phyloP scores from a whole-genome alignment of 1,284 basidiomycete species.

The Trametes pubescens region DNA sequence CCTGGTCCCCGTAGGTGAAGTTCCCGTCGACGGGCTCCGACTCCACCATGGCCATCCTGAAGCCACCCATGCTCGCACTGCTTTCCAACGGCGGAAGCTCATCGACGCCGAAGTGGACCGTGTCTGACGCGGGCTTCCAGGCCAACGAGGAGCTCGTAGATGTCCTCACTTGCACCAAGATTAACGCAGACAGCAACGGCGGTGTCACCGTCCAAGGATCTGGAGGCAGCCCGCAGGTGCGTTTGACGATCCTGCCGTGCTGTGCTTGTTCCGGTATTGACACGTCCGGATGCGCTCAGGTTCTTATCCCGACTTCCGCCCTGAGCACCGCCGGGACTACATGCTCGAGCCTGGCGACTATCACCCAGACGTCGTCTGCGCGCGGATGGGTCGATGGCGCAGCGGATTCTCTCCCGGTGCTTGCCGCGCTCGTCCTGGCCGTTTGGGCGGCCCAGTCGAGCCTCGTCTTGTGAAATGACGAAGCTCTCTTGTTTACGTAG shows the following conservation, averaged over 20 bases:
- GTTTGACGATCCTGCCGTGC: conserved; percentile 7
- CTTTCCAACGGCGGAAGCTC: conserved; percentile 68
- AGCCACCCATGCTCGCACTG: conserved; percentile 71
- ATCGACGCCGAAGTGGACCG: conserved; percentile 52
- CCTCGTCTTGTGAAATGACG: conserved; percentile 10
- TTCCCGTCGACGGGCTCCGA: conserved; percentile 52
- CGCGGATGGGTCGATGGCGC: conserved; percentile 6
- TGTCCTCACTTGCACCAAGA: conserved; percentile 61
- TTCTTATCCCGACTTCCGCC: conserved; percentile 37
- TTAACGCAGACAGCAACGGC: conserved; percentile 54
- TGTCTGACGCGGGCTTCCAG: conserved; percentile 54
- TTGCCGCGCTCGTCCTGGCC: conserved; percentile 20
- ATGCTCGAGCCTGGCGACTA: conserved; percentile 28
- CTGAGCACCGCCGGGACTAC: conserved; percentile 32
- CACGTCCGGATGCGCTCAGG: conserved; percentile 15
- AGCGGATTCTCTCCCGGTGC: conserved; percentile 16
- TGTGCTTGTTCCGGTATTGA: not conserved
- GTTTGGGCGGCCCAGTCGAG: conserved; percentile 18
- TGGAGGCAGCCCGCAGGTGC: conserved; percentile 53
- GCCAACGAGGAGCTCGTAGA: conserved; percentile 65
- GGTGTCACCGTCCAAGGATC: conserved; percentile 47
- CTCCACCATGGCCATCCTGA: conserved; percentile 64
- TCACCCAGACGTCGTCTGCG: conserved; percentile 26
- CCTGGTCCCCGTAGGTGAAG: conserved; percentile 47
- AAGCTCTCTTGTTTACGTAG: not conserved